A percentile compares a stretch with the other conserved stretches of the same genome.
These are phyloP conservation scores for Fragaria ananassa DNA, from an alignment of 306 rosid species.

Conservation along the genomic window DNA sequence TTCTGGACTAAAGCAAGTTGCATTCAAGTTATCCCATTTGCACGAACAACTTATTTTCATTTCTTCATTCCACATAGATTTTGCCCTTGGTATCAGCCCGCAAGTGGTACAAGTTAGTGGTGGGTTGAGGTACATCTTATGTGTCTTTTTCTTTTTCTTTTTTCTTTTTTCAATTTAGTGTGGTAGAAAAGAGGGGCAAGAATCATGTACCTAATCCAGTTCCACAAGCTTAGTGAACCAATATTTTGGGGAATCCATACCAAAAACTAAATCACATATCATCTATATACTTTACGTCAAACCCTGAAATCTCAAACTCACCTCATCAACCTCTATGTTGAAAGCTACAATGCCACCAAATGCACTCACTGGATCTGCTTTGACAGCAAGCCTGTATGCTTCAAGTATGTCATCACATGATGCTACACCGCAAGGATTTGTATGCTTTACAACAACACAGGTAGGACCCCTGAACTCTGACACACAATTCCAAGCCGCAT, in stretches of 20 bases:
- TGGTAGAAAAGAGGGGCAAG: too few relatives aligned
- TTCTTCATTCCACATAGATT: not conserved
- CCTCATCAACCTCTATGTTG: slow-evolving; percentile 88
- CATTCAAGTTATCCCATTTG: too few relatives aligned
- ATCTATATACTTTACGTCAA: not conserved
- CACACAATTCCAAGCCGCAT: slow-evolving; percentile 97
- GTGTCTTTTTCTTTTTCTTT: not conserved
- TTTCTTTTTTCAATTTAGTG: not conserved
- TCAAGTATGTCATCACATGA: slow-evolving; percentile 85
- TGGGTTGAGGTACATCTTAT: not conserved
- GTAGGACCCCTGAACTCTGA: slow-evolving; percentile 74
- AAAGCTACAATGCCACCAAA: slow-evolving; percentile 97
- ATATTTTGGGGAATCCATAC: too few relatives aligned
- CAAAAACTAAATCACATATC: not conserved
- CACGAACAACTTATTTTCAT: not conserved
- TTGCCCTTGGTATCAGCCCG: not conserved
- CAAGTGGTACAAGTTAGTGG: not conserved
- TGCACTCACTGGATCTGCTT: slow-evolving; percentile 94
- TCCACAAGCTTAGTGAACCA: too few relatives aligned
- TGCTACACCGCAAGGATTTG: slow-evolving; percentile 96
- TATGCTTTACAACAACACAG: slow-evolving; percentile 86
- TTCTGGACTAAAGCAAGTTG: too few relatives aligned
- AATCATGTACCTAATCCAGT: too few relatives aligned
- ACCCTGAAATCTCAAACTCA: slow-evolving; percentile 23
- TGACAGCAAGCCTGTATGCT: slow-evolving; percentile 89